Conservation (phyloP, 2,329 filamentous ascomycete genomes). For the Gremmenia infestans region DNA sequence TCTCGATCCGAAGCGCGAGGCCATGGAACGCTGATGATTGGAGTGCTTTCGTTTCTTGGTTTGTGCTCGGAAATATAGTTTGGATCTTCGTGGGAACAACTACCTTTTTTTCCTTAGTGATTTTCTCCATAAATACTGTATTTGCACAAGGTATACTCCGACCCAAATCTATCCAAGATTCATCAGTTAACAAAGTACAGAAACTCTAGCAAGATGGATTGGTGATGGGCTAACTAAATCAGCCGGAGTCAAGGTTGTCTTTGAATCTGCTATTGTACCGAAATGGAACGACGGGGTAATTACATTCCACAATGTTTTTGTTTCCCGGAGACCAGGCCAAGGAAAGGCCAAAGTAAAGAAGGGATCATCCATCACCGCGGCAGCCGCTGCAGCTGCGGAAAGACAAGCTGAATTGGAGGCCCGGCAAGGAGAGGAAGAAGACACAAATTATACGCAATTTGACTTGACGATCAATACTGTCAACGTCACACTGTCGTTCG, state of each 20-base stretch:
- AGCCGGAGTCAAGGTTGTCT: conserved; percentile 87
- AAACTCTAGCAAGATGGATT: conserved; percentile 88
- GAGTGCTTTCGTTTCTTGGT: conserved; percentile 91
- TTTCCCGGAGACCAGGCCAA: conserved; percentile 85
- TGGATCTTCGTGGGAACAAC: conserved; percentile 98
- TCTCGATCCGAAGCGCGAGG: conserved; percentile 86
- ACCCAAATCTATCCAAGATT: conserved; percentile 9
- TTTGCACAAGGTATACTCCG: conserved; percentile 73
- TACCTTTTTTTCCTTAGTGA: conserved; percentile 89
- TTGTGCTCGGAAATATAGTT: conserved; percentile 84
- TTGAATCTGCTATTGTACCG: conserved; percentile 95
- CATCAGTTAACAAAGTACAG: conserved; percentile 39
- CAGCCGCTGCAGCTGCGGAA: conserved; percentile 76
- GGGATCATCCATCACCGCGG: conserved; percentile 78
- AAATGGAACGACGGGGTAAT: conserved; percentile 95
- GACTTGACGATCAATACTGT: conserved; percentile 92
- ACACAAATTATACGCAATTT: conserved; percentile 97
- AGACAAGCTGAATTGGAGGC: conserved; percentile 48
- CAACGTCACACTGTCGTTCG: conserved; percentile 91
- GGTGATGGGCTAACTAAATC: conserved; percentile 94
- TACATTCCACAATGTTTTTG: conserved; percentile 92
- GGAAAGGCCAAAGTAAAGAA: conserved; percentile 80
- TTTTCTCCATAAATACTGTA: conserved; percentile 90
- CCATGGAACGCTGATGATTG: conserved; percentile 97
- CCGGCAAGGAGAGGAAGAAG: conserved; percentile 44